Percentiles rank a stretch among this genome's conserved stretches.
Conservation (phyloP, 1,139 yeast species). For the Taphrina betulina region DNA sequence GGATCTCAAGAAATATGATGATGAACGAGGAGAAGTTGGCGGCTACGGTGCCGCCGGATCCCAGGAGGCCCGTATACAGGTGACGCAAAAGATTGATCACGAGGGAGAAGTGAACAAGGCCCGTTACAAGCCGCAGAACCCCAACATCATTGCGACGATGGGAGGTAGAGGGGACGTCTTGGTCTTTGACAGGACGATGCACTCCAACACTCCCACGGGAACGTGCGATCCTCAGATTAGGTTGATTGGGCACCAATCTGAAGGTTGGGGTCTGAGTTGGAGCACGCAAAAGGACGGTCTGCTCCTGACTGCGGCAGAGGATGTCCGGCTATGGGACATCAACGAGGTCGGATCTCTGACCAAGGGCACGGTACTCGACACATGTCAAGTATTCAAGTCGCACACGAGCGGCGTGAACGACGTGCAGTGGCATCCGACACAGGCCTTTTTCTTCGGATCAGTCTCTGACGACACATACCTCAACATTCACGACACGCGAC, state of each 20-base stretch:
- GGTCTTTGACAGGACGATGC: constrained; percentile 60
- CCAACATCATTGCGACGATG: constrained; percentile 69
- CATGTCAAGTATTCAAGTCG: constrained; percentile 35
- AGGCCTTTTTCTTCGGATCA: constrained; percentile 59
- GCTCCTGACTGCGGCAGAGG: constrained; percentile 67
- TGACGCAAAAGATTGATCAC: constrained; percentile 53
- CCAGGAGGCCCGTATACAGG: constrained; percentile 49
- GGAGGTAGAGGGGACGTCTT: constrained; percentile 72
- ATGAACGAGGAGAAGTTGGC: constrained; percentile 41
- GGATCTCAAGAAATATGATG: constrained; percentile 45
- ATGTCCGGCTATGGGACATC: constrained; percentile 72
- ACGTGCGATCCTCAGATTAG: constrained; percentile 45
- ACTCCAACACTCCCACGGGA: constrained; percentile 46
- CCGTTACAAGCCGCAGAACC: constrained; percentile 72
- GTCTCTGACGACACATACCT: constrained; percentile 71
- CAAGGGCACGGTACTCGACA: constrained; percentile 26
- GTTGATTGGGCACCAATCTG: constrained; percentile 61
- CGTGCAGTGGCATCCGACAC: constrained; percentile 51
- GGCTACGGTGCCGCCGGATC: constrained; percentile 42
- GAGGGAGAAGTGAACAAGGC: constrained; percentile 74
- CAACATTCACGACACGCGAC: constrained; percentile 65
- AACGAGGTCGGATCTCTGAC: constrained; percentile 41
- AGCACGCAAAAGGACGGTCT: constrained; percentile 46
- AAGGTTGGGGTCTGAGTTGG: constrained; percentile 77
- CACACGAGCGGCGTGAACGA: constrained; percentile 47